A percentile compares a stretch with the other conserved stretches of the same genome.
Conservation (phyloP, 1,139 yeast species). For the Geotrichum australiense region DNA sequence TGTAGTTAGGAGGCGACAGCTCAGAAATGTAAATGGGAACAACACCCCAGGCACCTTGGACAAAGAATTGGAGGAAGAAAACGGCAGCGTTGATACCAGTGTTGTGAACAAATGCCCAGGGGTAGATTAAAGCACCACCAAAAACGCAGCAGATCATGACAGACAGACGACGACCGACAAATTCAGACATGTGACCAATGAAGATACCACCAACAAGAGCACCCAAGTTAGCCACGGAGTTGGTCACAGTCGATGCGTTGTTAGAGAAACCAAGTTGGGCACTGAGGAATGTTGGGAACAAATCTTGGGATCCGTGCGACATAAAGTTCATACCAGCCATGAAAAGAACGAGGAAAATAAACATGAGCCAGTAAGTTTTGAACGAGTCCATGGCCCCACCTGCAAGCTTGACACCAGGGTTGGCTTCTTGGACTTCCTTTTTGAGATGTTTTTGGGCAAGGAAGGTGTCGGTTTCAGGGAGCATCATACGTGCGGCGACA, state of each 20-base stretch:
- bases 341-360: conserved; percentile 46
- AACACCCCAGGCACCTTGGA: conserved; percentile 88
- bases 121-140: conserved; percentile 64
- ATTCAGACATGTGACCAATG: conserved; percentile 54
- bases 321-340: conserved; percentile 63
- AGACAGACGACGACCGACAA: conserved; percentile 54
- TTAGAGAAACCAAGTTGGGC: conserved; percentile 46
- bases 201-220: conserved; percentile 60
- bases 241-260: conserved; percentile 57
- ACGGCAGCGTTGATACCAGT: conserved; percentile 67
- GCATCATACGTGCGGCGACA: conserved; percentile 45
- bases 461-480: conserved; percentile 61
- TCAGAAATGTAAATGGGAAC: conserved; percentile 73
- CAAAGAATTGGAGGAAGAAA: conserved; percentile 71
- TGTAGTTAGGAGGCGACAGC: conserved; percentile 69
- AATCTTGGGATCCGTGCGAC: conserved; percentile 71
- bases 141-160: conserved; percentile 52
- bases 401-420: conserved; percentile 31
- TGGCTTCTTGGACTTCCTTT: conserved; percentile 46
- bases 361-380: conserved; percentile 35
- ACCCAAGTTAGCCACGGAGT: conserved; percentile 63
- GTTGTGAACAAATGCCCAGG: conserved; percentile 59
- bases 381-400: conserved; percentile 28
- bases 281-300: conserved; percentile 58
- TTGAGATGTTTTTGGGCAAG: conserved; percentile 29